phyloP scores from a whole-genome alignment of 2,329 filamentous ascomycete species.

The Chalaropsis ovoidea region DNA sequence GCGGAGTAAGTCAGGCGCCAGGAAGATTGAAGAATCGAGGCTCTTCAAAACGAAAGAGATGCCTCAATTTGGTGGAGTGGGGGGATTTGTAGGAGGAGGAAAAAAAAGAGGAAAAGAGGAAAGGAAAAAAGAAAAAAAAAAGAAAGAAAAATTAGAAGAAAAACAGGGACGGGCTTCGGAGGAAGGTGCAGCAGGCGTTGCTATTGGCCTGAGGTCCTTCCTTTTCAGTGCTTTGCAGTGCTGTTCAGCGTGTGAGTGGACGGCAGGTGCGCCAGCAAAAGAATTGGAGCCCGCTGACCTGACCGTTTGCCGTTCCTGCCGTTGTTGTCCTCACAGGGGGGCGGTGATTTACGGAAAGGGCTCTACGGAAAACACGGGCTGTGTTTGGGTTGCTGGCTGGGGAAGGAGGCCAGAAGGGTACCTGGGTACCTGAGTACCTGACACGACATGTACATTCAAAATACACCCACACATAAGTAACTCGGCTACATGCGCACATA shows the following conservation, averaged over 20 bases:
- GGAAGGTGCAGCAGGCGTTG: slow-evolving; percentile 3
- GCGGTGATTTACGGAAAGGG: slow-evolving; percentile 10
- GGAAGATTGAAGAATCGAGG: neutral
- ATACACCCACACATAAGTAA: neutral
- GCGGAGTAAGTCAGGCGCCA: slow-evolving; percentile 23
- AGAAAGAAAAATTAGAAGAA: neutral
- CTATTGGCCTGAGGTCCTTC: neutral
- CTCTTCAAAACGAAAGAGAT: slow-evolving; percentile 15
- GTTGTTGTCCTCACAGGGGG: neutral
- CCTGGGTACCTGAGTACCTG: too few relatives aligned
- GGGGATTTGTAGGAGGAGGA: neutral
- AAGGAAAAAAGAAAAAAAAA: neutral
- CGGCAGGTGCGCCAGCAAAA: slow-evolving; percentile 13
- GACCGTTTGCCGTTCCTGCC: slow-evolving; percentile 15
- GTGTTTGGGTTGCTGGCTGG: too few relatives aligned
- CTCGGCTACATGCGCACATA: too few relatives aligned
- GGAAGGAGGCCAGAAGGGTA: neutral
- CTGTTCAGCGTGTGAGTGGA: neutral
- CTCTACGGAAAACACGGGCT: too few relatives aligned
- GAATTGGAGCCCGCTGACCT: slow-evolving; percentile 12
- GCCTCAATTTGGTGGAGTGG: slow-evolving; percentile 15
- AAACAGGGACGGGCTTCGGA: slow-evolving; percentile 6
- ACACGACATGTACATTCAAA: too few relatives aligned
- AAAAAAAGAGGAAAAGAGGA: neutral
- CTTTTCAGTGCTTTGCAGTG: neutral